Base-by-base conservation (phyloP, 2,329 filamentous ascomycete species). In the Fusarium sp. region DNA sequence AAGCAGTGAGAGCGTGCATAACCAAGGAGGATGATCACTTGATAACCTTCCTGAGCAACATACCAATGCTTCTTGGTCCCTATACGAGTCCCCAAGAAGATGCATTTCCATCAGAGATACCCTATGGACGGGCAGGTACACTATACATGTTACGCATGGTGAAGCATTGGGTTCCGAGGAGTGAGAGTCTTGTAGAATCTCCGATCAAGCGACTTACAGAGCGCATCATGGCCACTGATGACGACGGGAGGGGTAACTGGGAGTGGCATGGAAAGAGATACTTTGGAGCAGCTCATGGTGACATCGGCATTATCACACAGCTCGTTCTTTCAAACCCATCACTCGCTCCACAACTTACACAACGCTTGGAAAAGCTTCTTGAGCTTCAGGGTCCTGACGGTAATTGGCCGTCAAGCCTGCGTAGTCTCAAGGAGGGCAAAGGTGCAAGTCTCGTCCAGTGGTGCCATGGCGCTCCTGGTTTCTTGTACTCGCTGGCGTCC, bases 231-330 rank as follows among this genome's bases (percentile, higher is more conserved):
- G 81, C 83, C 20, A 84, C 84, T 33, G 82, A 80, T 64, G 78
- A 81, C 78, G 64, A 84, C n/a, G 80, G 78, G 9, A 79, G 80
- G 42, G 80, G 78, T 10, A 79, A 80, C 2, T 93, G 91, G 92
- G 86, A 85, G 69, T 93, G 89, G 88, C 87, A 89, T 65, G 87
- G 86, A 18, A 89, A 88, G 72, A 77, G 82, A 22, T 92, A 92
- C 75, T 83, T 92, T 39, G 92, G 92, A 3, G 89, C 91, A 9
- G 88, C 87, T 0, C 91, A 94, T 76, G 92, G 92, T 12, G 86
- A 88, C 17, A 88, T 93, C 31, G 90, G 92, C 8, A 93, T 92
- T 78, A 85, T 94, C 62, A 90, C 88, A n/a, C 92, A 94, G 79
- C 82, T 93, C 18, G 85, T 92, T 4, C 82, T 88, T 27, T 89